phyloP scores from a whole-genome alignment of 352 stramenopile genomes.

The Hyaloperonospora brassicae region DNA sequence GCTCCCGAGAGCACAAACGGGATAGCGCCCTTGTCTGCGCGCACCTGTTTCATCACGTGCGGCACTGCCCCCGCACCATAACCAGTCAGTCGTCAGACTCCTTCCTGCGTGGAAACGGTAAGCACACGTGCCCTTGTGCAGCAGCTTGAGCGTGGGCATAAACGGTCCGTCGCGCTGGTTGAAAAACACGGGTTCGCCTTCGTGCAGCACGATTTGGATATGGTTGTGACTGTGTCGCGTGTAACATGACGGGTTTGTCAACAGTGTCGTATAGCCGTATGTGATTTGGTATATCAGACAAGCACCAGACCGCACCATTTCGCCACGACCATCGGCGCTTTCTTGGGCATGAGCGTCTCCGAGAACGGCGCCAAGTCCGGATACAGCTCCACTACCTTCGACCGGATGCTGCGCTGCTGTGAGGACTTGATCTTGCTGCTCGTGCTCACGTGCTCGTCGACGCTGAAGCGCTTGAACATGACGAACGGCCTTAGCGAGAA shows the following conservation, averaged over 20 bases:
- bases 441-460: conserved; percentile 89
- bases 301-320: conserved; percentile 60
- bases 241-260: conserved; percentile 12
- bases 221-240: conserved; percentile 71
- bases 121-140: conserved; percentile 83
- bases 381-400: conserved; percentile 92
- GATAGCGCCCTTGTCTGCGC: conserved; percentile 96
- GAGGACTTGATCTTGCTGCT: conserved; percentile 97
- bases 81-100: not conserved
- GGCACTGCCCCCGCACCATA: conserved; percentile 39
- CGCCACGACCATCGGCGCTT: conserved; percentile 87
- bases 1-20: conserved; percentile 95
- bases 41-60: conserved; percentile 89
- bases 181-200: conserved; percentile 92
- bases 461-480: conserved; percentile 95
- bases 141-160: conserved; percentile 92
- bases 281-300: conserved; percentile 14
- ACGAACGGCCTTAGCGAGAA: not conserved
- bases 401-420: conserved; percentile 92
- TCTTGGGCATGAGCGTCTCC: conserved; percentile 91
- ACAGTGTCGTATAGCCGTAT: not conserved
- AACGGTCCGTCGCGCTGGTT: conserved; percentile 95
- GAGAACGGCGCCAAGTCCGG: conserved; percentile 82
- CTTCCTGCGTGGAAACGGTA: too few species aligned
- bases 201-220: conserved; percentile 85